A percentile compares a stretch with the other conserved stretches of the same genome.
phyloP scores from a whole-genome alignment of 2,329 filamentous ascomycete genomes.

The Fusarium zealandicum region DNA sequence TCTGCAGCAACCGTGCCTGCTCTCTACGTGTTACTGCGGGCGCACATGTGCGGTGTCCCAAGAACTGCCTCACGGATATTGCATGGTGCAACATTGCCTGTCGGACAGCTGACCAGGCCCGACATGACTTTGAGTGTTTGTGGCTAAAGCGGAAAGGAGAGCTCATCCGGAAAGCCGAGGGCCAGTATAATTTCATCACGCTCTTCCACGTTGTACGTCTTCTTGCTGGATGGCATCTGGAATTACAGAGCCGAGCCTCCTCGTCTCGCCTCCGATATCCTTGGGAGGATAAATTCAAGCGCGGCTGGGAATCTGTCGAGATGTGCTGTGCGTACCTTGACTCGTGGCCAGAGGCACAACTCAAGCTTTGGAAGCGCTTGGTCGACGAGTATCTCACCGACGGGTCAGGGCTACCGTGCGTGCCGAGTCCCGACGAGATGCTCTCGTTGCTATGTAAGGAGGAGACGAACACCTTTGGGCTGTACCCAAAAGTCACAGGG shows the following conservation, averaged over 20 bases:
- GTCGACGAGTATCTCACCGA: conserved; percentile 35
- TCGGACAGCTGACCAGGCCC: conserved; percentile 24
- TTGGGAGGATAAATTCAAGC: conserved; percentile 31
- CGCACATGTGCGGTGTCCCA: conserved; percentile 24
- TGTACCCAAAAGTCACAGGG: conserved; percentile 38
- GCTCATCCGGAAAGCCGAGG: conserved; percentile 26
- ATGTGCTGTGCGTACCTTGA: conserved; percentile 41
- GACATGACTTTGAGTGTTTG: conserved; percentile 40
- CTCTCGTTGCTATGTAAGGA: conserved; percentile 41
- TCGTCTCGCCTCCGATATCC: neutral
- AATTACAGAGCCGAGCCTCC: conserved; percentile 10
- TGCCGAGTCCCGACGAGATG: conserved; percentile 29
- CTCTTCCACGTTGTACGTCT: conserved; percentile 43
- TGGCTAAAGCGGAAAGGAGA: conserved; percentile 36
- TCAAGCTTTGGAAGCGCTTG: conserved; percentile 39
- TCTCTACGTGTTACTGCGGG: conserved; percentile 29
- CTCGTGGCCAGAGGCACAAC: conserved; percentile 40
- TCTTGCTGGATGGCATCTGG: conserved; percentile 36
- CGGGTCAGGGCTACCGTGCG: conserved; percentile 17
- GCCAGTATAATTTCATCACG: conserved; percentile 40
- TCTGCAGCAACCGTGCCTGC: conserved; percentile 42
- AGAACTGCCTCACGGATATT: conserved; percentile 36
- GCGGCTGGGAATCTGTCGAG: conserved; percentile 39
- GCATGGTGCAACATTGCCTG: conserved; percentile 40
- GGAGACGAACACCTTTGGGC: conserved; percentile 43